Evolutionary conservation across 257 asterid species (phyloP).

Genomic region (Sherardia arvensis): DNA sequence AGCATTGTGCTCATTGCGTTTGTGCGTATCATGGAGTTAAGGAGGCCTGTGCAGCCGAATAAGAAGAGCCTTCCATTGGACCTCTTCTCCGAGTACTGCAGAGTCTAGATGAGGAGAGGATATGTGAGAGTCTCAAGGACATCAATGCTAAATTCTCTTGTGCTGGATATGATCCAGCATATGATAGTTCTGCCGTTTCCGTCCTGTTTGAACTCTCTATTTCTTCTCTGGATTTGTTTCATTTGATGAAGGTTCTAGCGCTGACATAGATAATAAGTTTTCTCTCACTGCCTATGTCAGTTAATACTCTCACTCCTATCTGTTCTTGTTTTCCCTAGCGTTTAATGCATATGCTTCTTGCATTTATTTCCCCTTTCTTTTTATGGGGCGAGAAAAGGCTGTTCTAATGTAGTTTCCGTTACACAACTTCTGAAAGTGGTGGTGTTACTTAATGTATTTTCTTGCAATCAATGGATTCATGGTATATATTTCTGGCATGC

Average conservation of each 20-base stretch:
- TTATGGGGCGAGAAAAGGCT: no score
- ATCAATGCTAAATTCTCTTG: constrained; percentile 48
- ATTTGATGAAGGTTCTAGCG: no score
- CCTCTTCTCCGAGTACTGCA: constrained; percentile 75
- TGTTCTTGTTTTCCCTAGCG: no score
- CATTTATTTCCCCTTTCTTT: no score
- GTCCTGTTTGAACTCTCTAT: constrained; percentile 50
- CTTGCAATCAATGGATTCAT: background rate
- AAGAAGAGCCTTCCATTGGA: constrained; percentile 57
- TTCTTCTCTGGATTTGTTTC: background rate
- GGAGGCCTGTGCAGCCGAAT: constrained; percentile 59
- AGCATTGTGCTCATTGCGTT: constrained; percentile 64
- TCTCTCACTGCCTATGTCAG: no score
- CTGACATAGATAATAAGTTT: no score
- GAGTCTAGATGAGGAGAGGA: constrained; percentile 78
- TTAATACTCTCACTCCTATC: no score
- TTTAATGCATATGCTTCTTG: no score
- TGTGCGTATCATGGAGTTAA: constrained; percentile 91
- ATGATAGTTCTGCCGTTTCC: constrained; percentile 56
- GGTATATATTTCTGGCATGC: constrained; percentile 9
- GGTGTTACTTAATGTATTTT: no score
- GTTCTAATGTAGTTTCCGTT: no score
- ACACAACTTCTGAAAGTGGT: no score
- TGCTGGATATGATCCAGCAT: constrained; percentile 50
- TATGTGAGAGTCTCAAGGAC: constrained; percentile 58